These are phyloP conservation scores for Mycena amicta DNA, from an alignment of 768 basidiomycete species.

Conservation along the genomic window DNA sequence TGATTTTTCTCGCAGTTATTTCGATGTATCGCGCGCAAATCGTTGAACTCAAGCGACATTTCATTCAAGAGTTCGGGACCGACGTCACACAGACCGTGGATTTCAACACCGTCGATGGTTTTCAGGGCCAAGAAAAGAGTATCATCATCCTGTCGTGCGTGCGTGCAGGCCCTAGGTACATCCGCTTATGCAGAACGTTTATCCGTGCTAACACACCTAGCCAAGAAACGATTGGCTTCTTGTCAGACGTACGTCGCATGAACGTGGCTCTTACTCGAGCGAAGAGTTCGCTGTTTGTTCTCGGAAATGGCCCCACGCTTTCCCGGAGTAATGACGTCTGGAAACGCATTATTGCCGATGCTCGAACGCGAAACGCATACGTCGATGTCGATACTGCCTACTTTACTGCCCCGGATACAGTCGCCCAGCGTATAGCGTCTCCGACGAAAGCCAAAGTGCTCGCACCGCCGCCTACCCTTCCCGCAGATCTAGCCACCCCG, in stretches of 20 bases:
- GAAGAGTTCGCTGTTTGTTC: constrained; percentile 89
- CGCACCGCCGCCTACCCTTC: constrained; percentile 24
- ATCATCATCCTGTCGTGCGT: constrained; percentile 98
- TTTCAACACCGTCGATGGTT: constrained; percentile 98
- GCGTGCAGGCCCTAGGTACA: constrained; percentile 85
- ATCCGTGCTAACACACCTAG: no score
- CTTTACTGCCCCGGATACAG: constrained; percentile 36
- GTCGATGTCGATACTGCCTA: constrained; percentile 57
- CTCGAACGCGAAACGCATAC: constrained; percentile 63
- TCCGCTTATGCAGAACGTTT: no score
- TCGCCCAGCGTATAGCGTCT: constrained; percentile 14
- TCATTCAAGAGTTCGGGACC: constrained; percentile 70
- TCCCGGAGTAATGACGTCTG: constrained; percentile 83
- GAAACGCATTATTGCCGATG: constrained; percentile 77
- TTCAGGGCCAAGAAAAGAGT: constrained; percentile 99
- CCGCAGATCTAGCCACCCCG: constrained; percentile 42
- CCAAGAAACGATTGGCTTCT: constrained; percentile 83
- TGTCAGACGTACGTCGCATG: constrained; percentile 89
- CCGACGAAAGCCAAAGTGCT: constrained; percentile 26
- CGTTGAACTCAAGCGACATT: constrained; percentile 67
- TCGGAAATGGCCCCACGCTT: constrained; percentile 89
- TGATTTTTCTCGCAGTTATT: constrained; percentile 57
- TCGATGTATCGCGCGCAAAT: constrained; percentile 96
- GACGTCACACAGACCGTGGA: constrained; percentile 74
- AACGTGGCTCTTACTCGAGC: constrained; percentile 99